A percentile compares a stretch with the other conserved stretches of the same genome.
Conservation (phyloP, 169 alveolate species). For the Eimeria sp. region DNA sequence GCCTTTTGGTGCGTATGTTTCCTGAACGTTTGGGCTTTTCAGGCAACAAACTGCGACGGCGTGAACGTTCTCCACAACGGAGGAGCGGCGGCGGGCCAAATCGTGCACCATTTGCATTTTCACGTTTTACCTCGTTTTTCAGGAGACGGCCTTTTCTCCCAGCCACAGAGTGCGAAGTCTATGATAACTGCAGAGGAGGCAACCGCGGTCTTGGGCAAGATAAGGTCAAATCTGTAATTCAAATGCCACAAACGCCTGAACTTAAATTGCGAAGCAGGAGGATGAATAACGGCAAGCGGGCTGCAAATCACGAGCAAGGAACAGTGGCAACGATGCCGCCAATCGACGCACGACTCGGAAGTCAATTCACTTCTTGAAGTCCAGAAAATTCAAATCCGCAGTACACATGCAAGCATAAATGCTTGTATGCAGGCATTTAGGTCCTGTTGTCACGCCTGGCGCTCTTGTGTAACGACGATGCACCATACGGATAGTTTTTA, state of each 20-base stretch:
- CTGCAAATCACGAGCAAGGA: no score
- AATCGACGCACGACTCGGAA: background rate
- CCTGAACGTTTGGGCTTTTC: background rate
- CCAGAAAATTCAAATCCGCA: background rate
- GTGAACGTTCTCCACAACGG: constrained; percentile 83
- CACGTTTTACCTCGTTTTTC: constrained; percentile 79
- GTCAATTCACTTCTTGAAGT: background rate
- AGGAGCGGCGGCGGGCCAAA: constrained; percentile 82
- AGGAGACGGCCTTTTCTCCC: constrained; percentile 61
- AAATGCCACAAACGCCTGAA: background rate
- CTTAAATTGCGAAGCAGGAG: background rate
- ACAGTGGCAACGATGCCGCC: background rate
- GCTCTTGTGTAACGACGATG: background rate
- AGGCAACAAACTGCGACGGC: constrained; percentile 81
- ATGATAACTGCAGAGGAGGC: constrained; percentile 72
- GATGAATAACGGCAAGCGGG: background rate
- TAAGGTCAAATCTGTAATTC: constrained; percentile 12
- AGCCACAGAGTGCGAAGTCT: constrained; percentile 64
- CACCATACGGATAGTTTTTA: background rate
- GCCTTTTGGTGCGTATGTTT: background rate
- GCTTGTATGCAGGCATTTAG: background rate
- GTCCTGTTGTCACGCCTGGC: background rate
- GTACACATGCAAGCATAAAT: background rate
- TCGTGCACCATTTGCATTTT: constrained; percentile 78
- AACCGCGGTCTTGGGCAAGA: constrained; percentile 40